A percentile compares a stretch with the other conserved stretches of the same genome.
These are phyloP conservation scores for Metrosideros polymorpha DNA, from an alignment of 441 rosid genomes.

Conservation along the genomic window DNA sequence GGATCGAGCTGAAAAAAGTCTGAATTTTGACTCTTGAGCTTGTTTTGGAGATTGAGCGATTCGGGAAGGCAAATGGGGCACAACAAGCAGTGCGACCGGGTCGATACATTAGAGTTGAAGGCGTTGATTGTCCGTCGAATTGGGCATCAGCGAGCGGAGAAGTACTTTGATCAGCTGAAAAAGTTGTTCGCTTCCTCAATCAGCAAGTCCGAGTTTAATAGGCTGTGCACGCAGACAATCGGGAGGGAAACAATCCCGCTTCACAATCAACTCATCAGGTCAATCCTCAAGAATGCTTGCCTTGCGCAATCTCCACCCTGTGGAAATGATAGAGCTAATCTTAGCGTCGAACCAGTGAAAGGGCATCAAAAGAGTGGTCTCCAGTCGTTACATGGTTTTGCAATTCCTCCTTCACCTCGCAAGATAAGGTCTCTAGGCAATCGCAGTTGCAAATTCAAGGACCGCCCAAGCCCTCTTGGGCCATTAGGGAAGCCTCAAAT, in stretches of 20 bases:
- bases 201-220: constrained; percentile 59
- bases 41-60: background rate
- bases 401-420: constrained; percentile 57
- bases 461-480: constrained; percentile 75
- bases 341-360: constrained; percentile 18
- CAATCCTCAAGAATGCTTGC: constrained; percentile 64
- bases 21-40: background rate
- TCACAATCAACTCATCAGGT: constrained; percentile 58
- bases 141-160: constrained; percentile 60
- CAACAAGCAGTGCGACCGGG: constrained; percentile 19
- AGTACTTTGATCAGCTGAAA: constrained; percentile 62
- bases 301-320: constrained; percentile 38
- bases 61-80: constrained; percentile 24
- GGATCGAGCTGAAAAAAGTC: background rate
- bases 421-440: constrained; percentile 54
- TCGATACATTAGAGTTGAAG: constrained; percentile 51
- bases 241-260: constrained; percentile 63
- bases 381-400: constrained; percentile 41
- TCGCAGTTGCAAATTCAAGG: constrained; percentile 45
- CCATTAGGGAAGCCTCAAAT: constrained; percentile 84
- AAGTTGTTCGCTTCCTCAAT: constrained; percentile 47
- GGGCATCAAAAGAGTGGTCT: constrained; percentile 30
- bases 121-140: constrained; percentile 37
- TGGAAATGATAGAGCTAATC: constrained; percentile 20
- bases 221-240: constrained; percentile 38